phyloP scores from a whole-genome alignment of 176 grass and related monocot species.

The Bothriochloa decipiens region DNA sequence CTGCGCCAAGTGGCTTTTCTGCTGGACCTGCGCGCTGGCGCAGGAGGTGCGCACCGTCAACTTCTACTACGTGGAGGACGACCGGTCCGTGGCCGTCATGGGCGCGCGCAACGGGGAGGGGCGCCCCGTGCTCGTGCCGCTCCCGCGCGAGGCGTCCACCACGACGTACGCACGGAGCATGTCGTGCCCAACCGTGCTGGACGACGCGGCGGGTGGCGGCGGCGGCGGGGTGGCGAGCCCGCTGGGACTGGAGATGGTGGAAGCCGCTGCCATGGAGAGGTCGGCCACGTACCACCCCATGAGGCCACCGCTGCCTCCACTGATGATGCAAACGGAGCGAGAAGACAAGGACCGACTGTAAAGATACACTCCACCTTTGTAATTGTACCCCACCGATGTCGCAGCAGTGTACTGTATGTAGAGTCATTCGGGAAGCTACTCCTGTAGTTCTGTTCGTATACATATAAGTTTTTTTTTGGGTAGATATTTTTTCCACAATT shows the following conservation, averaged over 20 bases:
- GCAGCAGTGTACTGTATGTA: background rate
- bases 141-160: slow-evolving; percentile 64
- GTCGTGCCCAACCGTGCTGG: slow-evolving; percentile 77
- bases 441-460: background rate
- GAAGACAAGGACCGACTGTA: background rate
- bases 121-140: slow-evolving; percentile 58
- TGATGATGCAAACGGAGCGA: slow-evolving; percentile 51
- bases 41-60: slow-evolving; percentile 93
- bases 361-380: background rate
- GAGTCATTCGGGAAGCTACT: background rate
- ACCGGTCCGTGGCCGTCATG: slow-evolving; percentile 46
- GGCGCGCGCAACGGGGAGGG: slow-evolving; percentile 54
- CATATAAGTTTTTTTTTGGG: background rate
- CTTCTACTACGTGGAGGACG: slow-evolving; percentile 87
- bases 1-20: slow-evolving; percentile 84
- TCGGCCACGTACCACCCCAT: slow-evolving; percentile 59
- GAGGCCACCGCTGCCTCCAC: slow-evolving; percentile 59
- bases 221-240: background rate
- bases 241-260: slow-evolving; percentile 14
- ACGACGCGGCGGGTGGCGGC: slow-evolving; percentile 9
- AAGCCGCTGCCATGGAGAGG: slow-evolving; percentile 37
- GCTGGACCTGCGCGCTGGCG: slow-evolving; percentile 84
- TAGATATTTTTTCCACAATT: too few relatives aligned
- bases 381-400: background rate
- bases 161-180: slow-evolving; percentile 44